These are phyloP conservation scores for Sungouiella thailandica DNA, from an alignment of 805 yeast genomes.

Conservation along the genomic window DNA sequence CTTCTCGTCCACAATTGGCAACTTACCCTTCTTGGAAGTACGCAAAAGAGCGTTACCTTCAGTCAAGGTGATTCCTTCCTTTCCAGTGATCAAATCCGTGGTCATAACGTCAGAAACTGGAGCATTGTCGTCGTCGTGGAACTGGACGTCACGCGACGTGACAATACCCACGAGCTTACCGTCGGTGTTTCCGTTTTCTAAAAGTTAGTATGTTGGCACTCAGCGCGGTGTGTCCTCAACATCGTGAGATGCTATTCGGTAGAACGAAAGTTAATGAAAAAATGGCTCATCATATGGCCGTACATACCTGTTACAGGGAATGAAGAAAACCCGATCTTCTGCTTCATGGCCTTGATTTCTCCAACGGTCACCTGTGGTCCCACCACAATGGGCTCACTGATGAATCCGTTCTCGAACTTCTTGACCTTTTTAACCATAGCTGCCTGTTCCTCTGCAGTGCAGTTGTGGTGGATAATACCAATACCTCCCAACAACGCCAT, in stretches of 20 bases:
- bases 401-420: conserved; percentile 96
- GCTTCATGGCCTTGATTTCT: conserved; percentile 69
- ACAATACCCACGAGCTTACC: conserved; percentile 92
- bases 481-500: conserved; percentile 99
- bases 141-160: conserved; percentile 96
- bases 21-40: conserved; percentile 93
- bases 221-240: conserved; percentile 66
- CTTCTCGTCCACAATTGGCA: conserved; percentile 80
- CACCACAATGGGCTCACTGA: conserved; percentile 87
- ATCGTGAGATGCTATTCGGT: conserved; percentile 95
- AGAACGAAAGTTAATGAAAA: conserved; percentile 93
- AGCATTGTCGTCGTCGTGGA: conserved; percentile 68
- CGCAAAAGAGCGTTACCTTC: conserved; percentile 91
- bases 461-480: conserved; percentile 97
- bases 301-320: conserved; percentile 99
- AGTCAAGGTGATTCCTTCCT: conserved; percentile 71
- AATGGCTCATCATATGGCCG: no score
- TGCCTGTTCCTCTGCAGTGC: conserved; percentile 95
- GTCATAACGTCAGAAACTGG: conserved; percentile 83
- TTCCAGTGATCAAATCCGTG: conserved; percentile 76
- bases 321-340: conserved; percentile 83
- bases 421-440: conserved; percentile 96
- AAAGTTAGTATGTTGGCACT: conserved; percentile 10
- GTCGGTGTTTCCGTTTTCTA: conserved; percentile 81
- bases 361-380: conserved; percentile 73